A percentile compares a stretch with the other conserved stretches of the same genome.
These are phyloP conservation scores for Solanum pimpinellifolium DNA, from an alignment of 257 asterid species.

Conservation along the genomic window DNA sequence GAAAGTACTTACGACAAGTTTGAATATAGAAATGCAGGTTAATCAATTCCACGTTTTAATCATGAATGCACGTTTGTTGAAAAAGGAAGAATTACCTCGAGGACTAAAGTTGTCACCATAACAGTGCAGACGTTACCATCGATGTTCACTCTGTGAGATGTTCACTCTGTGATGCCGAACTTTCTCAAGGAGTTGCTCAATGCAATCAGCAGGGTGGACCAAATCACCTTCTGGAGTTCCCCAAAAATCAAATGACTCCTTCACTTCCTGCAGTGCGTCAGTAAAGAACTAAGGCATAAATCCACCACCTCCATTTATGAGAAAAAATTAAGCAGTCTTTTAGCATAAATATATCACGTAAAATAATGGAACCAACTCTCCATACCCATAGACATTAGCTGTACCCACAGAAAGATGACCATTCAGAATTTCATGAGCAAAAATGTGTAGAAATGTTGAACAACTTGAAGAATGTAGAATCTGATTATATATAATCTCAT, in stretches of 20 bases:
- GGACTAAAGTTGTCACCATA: constrained; percentile 8
- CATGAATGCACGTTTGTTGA: background rate
- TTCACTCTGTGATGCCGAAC: constrained; percentile 13
- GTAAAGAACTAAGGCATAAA: background rate
- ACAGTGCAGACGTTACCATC: constrained; percentile 9
- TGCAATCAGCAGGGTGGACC: constrained; percentile 18
- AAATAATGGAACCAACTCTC: background rate
- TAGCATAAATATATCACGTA: background rate
- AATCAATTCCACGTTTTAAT: background rate
- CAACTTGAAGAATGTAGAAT: background rate
- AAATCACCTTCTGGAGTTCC: constrained; percentile 14
- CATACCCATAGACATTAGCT: background rate
- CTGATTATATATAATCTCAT: background rate
- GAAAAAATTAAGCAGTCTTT: background rate
- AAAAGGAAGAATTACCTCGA: constrained; percentile 4
- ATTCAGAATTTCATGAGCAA: background rate
- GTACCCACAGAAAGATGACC: background rate
- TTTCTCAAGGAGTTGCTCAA: constrained; percentile 13
- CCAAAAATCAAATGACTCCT: constrained; percentile 24
- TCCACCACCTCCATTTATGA: background rate
- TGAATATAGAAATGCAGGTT: background rate
- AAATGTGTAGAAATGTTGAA: background rate
- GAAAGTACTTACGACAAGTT: background rate
- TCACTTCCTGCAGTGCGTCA: constrained; percentile 3
- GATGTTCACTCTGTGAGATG: background rate